These are phyloP conservation scores for Rubus idaeus DNA, from an alignment of 306 rosid genomes.

Conservation along the genomic window DNA sequence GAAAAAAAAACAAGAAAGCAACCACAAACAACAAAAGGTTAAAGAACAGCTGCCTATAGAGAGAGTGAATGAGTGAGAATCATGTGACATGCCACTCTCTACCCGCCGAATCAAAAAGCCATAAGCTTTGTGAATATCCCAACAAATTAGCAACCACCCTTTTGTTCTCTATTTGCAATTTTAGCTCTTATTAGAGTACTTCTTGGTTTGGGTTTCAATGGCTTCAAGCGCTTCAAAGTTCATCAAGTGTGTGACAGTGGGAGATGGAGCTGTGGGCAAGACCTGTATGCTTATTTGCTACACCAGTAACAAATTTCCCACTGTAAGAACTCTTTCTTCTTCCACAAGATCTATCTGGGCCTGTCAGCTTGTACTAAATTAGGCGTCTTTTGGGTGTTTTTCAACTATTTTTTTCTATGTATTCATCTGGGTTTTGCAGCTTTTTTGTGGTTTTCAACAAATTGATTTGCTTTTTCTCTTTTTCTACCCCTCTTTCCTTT, in stretches of 20 bases:
- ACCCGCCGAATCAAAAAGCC: conserved; percentile 45
- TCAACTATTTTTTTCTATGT: conserved; percentile 1
- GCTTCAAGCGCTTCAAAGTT: conserved; percentile 81
- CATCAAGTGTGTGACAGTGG: conserved; percentile 89
- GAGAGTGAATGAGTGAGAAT: conserved; percentile 56
- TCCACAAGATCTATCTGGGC: conserved; percentile 35
- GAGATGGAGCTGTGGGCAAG: conserved; percentile 94
- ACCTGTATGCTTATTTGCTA: conserved; percentile 95
- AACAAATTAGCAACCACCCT: conserved; percentile 17
- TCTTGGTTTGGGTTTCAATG: conserved; percentile 45
- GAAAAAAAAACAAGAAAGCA: not conserved
- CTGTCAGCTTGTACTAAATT: conserved; percentile 14
- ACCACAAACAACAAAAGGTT: not conserved
- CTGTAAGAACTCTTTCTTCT: conserved; percentile 45
- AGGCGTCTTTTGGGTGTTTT: conserved; percentile 11
- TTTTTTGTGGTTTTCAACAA: conserved; percentile 25
- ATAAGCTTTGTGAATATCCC: conserved; percentile 39
- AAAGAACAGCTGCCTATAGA: conserved; percentile 16
- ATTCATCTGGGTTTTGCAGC: conserved; percentile 38
- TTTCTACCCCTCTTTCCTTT: not conserved
- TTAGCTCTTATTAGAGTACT: conserved; percentile 10
- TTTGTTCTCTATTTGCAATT: not conserved
- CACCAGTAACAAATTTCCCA: conserved; percentile 88
- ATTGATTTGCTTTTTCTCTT: conserved; percentile 11
- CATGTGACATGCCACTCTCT: conserved; percentile 58